phyloP scores from a whole-genome alignment of 83 land plant species.

The Picea mariana region DNA sequence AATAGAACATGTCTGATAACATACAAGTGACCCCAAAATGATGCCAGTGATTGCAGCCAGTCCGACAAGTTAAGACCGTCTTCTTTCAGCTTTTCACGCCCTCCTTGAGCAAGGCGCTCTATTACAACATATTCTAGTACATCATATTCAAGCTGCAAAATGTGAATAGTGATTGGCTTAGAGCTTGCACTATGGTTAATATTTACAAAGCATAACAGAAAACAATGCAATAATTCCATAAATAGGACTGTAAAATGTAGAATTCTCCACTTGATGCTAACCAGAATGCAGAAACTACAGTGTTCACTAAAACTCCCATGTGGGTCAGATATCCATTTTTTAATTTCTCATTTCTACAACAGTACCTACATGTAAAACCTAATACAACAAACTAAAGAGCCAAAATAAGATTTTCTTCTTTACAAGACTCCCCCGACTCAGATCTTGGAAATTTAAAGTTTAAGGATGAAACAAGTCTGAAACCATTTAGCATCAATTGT shows the following conservation, averaged over 20 bases:
- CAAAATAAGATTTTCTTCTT: not conserved
- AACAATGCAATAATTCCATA: not conserved
- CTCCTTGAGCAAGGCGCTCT: constrained; percentile 97
- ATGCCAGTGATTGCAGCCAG: constrained; percentile 99
- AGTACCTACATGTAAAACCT: not conserved
- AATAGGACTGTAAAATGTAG: not conserved
- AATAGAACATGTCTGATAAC: constrained; percentile 23
- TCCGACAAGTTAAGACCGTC: constrained; percentile 98
- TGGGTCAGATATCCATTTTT: not conserved
- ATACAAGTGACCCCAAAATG: constrained; percentile 99
- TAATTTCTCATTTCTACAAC: not conserved
- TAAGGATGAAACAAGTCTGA: not conserved
- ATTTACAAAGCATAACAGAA: not conserved
- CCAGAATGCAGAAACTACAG: not conserved
- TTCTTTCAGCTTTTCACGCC: constrained; percentile 95
- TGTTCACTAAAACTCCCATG: not conserved
- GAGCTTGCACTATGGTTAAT: not conserved
- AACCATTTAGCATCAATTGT: not conserved
- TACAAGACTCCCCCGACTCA: not conserved
- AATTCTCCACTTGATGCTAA: not conserved
- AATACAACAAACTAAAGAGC: not conserved
- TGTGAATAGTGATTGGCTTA: not conserved
- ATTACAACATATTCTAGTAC: constrained; percentile 96
- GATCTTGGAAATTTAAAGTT: too few species aligned
- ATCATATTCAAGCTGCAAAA: constrained; percentile 95